These are phyloP conservation scores for Clonostachys byssicola DNA, from an alignment of 2,329 filamentous ascomycete genomes.

Conservation along the genomic window DNA sequence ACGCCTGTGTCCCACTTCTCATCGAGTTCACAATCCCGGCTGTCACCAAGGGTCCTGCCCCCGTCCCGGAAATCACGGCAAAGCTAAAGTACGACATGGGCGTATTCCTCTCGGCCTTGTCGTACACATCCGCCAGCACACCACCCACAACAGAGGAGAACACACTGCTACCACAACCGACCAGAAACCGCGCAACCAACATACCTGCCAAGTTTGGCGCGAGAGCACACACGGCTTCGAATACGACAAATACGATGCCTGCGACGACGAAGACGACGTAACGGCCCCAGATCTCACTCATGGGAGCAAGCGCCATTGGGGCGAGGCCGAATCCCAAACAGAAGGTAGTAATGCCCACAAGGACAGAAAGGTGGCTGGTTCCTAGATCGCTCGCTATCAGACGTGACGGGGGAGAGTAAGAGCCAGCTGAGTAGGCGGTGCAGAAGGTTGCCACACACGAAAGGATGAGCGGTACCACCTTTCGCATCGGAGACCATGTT, in stretches of 20 bases:
- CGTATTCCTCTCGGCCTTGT: conserved; percentile 73
- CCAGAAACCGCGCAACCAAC: conserved; percentile 70
- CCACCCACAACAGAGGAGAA: conserved; percentile 93
- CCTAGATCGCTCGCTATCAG: conserved; percentile 65
- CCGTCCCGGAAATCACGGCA: conserved; percentile 72
- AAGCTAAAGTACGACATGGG: conserved; percentile 90
- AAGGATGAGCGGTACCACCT: conserved; percentile 66
- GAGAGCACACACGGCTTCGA: conserved; percentile 69
- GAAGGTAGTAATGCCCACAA: conserved; percentile 76
- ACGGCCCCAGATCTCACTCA: conserved; percentile 84
- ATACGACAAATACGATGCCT: conserved; percentile 66
- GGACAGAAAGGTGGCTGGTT: conserved; percentile 60
- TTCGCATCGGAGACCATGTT: conserved; percentile 65
- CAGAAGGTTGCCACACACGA: conserved; percentile 73
- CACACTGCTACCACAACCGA: conserved; percentile 70
- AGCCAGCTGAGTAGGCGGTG: conserved; percentile 77
- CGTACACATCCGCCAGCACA: conserved; percentile 82
- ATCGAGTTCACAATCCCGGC: conserved; percentile 61
- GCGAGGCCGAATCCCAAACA: conserved; percentile 76
- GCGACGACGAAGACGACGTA: conserved; percentile 76
- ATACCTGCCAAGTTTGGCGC: conserved; percentile 69
- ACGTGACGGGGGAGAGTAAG: conserved; percentile 66
- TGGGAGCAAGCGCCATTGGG: conserved; percentile 84
- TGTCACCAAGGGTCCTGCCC: conserved; percentile 69
- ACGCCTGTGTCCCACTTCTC: conserved; percentile 38